phyloP scores from a whole-genome alignment of 192 early-diverging fungal species.

The Coemansia javaensis region DNA sequence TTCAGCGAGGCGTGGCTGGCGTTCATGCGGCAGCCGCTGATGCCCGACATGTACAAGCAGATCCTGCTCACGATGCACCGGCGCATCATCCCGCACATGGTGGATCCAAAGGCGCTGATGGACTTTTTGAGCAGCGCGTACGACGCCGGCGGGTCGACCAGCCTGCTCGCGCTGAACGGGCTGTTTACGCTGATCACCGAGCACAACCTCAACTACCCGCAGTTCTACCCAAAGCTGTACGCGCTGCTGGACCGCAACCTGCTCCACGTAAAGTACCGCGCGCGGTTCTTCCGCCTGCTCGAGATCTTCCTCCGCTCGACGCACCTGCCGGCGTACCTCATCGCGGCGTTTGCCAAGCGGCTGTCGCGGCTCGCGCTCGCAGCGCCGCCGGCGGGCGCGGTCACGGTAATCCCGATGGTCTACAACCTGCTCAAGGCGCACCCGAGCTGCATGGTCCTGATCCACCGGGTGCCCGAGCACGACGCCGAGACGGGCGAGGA shows the following conservation, averaged over 20 bases:
- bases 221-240: constrained; percentile 95
- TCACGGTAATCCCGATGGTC: constrained; percentile 83
- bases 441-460: constrained; percentile 81
- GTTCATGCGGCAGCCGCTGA: constrained; percentile 67
- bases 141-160: constrained; percentile 80
- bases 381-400: constrained; percentile 80
- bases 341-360: constrained; percentile 92
- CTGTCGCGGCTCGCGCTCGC: constrained; percentile 77
- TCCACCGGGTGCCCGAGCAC: constrained; percentile 62
- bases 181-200: constrained; percentile 93
- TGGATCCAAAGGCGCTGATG: constrained; percentile 73
- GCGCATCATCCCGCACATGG: constrained; percentile 83
- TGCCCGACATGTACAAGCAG: constrained; percentile 71
- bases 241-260: constrained; percentile 82
- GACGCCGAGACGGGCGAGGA: constrained; percentile 43
- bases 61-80: constrained; percentile 80
- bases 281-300: constrained; percentile 88
- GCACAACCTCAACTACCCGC: constrained; percentile 96
- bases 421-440: constrained; percentile 92
- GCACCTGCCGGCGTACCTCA: constrained; percentile 81
- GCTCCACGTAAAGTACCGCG: constrained; percentile 90
- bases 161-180: constrained; percentile 90
- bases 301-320: constrained; percentile 85
- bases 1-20: constrained; percentile 82
- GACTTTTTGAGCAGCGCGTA: constrained; percentile 92